Evolutionary conservation across 192 early-diverging fungal genomes (phyloP), one percentile per base, ranked within the genome.

Genomic region (Podila epigama): DNA sequence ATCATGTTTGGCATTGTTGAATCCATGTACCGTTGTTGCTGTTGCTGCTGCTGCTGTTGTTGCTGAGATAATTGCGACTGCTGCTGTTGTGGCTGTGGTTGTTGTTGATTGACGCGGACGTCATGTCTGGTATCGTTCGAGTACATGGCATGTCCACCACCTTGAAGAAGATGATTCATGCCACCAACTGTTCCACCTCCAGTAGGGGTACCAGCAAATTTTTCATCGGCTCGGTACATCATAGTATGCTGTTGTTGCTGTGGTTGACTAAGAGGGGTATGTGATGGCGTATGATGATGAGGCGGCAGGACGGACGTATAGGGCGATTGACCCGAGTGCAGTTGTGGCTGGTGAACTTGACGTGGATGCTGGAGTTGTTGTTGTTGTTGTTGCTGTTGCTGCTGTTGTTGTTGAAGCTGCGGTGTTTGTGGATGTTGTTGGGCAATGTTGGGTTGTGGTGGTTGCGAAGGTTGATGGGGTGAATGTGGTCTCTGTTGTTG

Each of bases 11-110:
- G 61, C 36, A 68, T 63, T 0, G 61, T 29, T 3, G 63, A 22
- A 41, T 68, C 72, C 60, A 68, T 77, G 29, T 67, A 67, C 4
- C 63, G 33, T 42, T 55, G 61, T 34, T 63, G 61, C 18, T 62
- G 52, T 3, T 63, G 69, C 28, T 70, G 68, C 9, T 61, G 58
- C 12, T 67, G 64, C 28, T 67, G 71, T 22, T 75, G 71, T 12
- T 58, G 55, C 2, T 22, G 59, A 12, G 42, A 59, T 18, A 58
- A 27, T 18, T 52, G 51, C 8, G 20, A 27, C 10, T 52, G 51
- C 22, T 52, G 72, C 29, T 75, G 70, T 55, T 57, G 51, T 15
- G 54, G 68, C 6, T 54, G 52, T 13, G 25, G 52, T 5, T 27
- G 31, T 54, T 9, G 52, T 67, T 57, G 55, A 22, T 53, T 20